These are phyloP conservation scores for Solanum chaucha DNA, from an alignment of 257 asterid species.

Conservation along the genomic window DNA sequence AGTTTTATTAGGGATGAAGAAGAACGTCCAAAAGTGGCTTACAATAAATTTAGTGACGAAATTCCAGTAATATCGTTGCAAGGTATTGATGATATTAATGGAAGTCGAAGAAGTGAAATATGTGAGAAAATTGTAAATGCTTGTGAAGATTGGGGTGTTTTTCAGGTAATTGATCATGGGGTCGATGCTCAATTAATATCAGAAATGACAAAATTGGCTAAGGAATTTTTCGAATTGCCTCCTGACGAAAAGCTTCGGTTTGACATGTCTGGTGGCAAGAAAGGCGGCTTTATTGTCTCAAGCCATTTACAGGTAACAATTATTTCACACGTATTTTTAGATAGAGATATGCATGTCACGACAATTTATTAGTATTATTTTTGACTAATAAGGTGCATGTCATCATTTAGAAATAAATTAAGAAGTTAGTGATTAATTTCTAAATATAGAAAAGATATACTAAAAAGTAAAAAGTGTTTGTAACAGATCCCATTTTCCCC, in stretches of 20 bases:
- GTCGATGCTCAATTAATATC: constrained; percentile 26
- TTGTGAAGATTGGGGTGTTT: constrained; percentile 86
- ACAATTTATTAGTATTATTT: too few species aligned
- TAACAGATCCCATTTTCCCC: too few species aligned
- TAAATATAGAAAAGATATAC: neutral
- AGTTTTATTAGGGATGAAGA: constrained; percentile 76
- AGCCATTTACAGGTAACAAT: constrained; percentile 66
- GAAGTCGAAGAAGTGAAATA: constrained; percentile 27
- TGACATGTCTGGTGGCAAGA: constrained; percentile 76
- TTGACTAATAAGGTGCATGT: too few species aligned
- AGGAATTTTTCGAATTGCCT: constrained; percentile 52
- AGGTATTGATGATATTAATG: constrained; percentile 32
- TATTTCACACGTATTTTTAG: neutral
- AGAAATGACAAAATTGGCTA: constrained; percentile 42
- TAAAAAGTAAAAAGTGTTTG: too few species aligned
- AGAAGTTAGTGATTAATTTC: neutral
- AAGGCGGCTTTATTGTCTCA: constrained; percentile 77
- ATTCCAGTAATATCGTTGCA: constrained; percentile 77
- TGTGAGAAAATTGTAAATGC: constrained; percentile 53
- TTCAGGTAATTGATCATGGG: constrained; percentile 81
- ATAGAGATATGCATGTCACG: neutral
- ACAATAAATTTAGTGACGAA: constrained; percentile 60
- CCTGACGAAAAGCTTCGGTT: constrained; percentile 52
- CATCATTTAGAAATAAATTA: too few species aligned
- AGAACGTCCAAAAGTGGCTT: constrained; percentile 74